Percentiles rank a stretch among this genome's conserved stretches.
Evolutionary conservation across 805 yeast genomes (phyloP).

Genomic region (Diddensiella santjacobensis): DNA sequence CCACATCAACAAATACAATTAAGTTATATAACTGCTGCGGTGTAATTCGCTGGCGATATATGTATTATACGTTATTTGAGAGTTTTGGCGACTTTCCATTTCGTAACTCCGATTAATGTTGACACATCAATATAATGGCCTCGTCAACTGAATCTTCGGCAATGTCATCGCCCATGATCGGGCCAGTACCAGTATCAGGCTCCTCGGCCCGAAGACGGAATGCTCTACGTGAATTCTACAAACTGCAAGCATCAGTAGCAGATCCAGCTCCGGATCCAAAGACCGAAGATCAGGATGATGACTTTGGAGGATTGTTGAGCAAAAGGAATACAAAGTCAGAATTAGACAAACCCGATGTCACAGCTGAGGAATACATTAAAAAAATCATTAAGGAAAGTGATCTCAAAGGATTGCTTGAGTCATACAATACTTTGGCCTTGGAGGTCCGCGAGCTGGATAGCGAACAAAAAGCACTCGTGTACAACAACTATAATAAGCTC

Average conservation of each 20-base stretch:
- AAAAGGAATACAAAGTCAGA: constrained; percentile 5
- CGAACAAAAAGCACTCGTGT: constrained; percentile 38
- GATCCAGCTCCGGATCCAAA: background rate
- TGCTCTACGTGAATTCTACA: constrained; percentile 37
- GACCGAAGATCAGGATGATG: constrained; percentile 3
- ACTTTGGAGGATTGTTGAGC: background rate
- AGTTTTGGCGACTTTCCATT: background rate
- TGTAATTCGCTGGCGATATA: background rate
- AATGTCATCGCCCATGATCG: constrained; percentile 2
- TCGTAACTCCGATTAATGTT: background rate
- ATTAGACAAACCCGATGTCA: constrained; percentile 24
- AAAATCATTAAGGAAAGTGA: constrained; percentile 20
- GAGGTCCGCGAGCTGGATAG: constrained; percentile 33
- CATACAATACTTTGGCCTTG: constrained; percentile 26
- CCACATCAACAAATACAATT: background rate
- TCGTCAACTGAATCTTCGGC: background rate
- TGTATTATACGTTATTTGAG: background rate
- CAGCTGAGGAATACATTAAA: constrained; percentile 24
- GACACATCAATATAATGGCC: background rate
- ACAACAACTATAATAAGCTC: constrained; percentile 37
- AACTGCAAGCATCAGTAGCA: constrained; percentile 26
- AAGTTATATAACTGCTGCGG: no score
- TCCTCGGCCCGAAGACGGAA: constrained; percentile 24
- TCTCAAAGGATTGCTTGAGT: constrained; percentile 25
- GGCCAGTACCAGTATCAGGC: background rate